Conservation (phyloP, 192 early-diverging fungal species). For the Mortierella claussenii region DNA sequence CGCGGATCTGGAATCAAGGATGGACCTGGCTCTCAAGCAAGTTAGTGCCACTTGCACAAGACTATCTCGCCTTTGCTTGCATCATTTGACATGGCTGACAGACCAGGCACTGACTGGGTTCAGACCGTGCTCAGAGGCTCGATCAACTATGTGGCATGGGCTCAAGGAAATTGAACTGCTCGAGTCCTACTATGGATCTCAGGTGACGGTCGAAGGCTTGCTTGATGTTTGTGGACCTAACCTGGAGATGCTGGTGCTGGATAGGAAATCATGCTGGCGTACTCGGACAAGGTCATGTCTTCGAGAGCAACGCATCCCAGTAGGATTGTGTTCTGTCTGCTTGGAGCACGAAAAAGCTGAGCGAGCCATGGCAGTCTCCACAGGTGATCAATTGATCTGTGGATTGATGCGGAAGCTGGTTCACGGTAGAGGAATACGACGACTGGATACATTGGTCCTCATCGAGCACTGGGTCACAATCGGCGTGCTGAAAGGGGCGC, state of each 20-base stretch:
- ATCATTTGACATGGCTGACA: constrained; percentile 30
- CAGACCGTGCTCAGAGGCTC: background rate
- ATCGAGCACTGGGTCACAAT: constrained; percentile 39
- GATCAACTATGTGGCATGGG: constrained; percentile 2
- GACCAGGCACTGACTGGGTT: constrained; percentile 26
- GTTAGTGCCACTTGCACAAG: constrained; percentile 9
- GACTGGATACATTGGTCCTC: constrained; percentile 12
- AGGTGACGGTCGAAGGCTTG: constrained; percentile 29
- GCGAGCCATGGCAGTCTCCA: constrained; percentile 5
- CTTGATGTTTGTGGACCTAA: constrained; percentile 31
- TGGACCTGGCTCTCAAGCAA: constrained; percentile 24
- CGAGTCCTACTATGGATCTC: constrained; percentile 41
- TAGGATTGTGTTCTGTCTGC: constrained; percentile 11
- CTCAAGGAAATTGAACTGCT: constrained; percentile 25
- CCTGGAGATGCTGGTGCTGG: constrained; percentile 17
- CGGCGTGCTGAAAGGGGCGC: constrained; percentile 1
- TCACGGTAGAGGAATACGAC: background rate
- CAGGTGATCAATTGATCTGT: constrained; percentile 26
- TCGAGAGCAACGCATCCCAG: background rate
- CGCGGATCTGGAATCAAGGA: constrained; percentile 13
- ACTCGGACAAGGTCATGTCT: background rate
- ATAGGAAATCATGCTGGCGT: constrained; percentile 46
- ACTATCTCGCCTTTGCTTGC: constrained; percentile 11
- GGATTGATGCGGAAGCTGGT: constrained; percentile 3
- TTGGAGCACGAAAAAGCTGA: background rate